A percentile compares a stretch with the other conserved stretches of the same genome.
phyloP scores from a whole-genome alignment of 1,139 yeast genomes.

The Saccharomyces hybrid region DNA sequence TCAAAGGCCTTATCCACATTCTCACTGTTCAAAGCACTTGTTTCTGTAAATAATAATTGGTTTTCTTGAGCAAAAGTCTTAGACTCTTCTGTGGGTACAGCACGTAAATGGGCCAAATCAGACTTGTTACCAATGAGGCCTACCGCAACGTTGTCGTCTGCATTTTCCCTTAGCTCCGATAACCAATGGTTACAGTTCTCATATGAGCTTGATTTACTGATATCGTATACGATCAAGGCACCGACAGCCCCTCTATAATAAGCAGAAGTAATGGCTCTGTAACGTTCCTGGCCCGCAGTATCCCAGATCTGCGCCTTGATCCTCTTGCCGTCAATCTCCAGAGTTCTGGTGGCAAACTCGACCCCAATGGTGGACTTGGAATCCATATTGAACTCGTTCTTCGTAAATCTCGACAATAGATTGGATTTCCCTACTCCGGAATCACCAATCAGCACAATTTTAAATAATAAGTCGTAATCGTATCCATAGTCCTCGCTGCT shows the following conservation, averaged over 20 bases:
- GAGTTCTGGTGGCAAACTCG: constrained; percentile 93
- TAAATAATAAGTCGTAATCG: constrained; percentile 92
- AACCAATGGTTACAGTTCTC: constrained; percentile 94
- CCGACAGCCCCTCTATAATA: constrained; percentile 98
- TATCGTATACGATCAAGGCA: constrained; percentile 91
- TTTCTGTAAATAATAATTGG: constrained; percentile 86
- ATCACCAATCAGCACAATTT: constrained; percentile 94
- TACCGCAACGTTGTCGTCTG: constrained; percentile 92
- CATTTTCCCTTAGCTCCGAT: constrained; percentile 90
- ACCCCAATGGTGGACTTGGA: constrained; percentile 95
- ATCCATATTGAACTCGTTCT: constrained; percentile 92
- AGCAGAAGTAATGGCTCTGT: constrained; percentile 94
- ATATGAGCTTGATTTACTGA: constrained; percentile 84
- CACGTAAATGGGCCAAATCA: constrained; percentile 90
- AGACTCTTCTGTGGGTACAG: constrained; percentile 97
- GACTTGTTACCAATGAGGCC: constrained; percentile 96
- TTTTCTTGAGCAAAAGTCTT: constrained; percentile 91
- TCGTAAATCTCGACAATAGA: constrained; percentile 83
- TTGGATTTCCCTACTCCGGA: constrained; percentile 97
- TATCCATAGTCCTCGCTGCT: constrained; percentile 66
- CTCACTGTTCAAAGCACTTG: constrained; percentile 89
- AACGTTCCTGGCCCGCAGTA: constrained; percentile 98
- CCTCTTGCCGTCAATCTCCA: constrained; percentile 88
- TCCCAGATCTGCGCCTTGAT: constrained; percentile 99
- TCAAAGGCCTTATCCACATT: constrained; percentile 93